These are phyloP conservation scores for Monosporozyma solicola DNA, from an alignment of 805 yeast species.

Conservation along the genomic window DNA sequence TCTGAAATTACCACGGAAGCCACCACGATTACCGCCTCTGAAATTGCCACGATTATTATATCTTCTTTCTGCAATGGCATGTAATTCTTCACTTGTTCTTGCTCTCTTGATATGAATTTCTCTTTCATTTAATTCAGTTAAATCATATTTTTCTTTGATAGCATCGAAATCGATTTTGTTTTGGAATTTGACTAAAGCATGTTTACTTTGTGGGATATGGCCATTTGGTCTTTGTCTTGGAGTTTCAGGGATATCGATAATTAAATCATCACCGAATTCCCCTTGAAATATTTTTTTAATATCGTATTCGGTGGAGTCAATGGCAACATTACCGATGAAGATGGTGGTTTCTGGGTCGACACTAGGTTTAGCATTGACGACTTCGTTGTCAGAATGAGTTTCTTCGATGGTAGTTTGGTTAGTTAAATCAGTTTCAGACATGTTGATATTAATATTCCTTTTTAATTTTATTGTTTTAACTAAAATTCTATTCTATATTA, in stretches of 20 bases:
- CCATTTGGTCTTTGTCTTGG: conserved; percentile 10
- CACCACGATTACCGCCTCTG: conserved; percentile 8
- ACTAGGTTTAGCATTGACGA: background rate
- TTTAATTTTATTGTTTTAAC: background rate
- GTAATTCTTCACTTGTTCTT: conserved; percentile 11
- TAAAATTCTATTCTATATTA: background rate
- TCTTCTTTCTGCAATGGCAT: conserved; percentile 6
- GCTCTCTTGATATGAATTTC: conserved; percentile 28
- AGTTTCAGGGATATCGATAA: conserved; percentile 22
- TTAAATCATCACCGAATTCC: conserved; percentile 23
- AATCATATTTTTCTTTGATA: conserved; percentile 25
- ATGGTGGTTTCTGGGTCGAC: conserved; percentile 29
- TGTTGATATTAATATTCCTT: background rate
- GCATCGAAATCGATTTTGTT: conserved; percentile 24
- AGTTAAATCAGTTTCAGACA: conserved; percentile 2
- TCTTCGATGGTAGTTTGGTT: background rate
- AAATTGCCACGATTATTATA: conserved; percentile 5
- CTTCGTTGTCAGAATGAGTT: background rate
- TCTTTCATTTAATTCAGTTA: conserved; percentile 24
- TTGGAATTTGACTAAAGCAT: conserved; percentile 29
- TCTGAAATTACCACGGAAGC: conserved; percentile 6
- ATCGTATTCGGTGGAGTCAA: conserved; percentile 24
- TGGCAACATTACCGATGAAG: conserved; percentile 27
- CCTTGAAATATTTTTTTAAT: conserved; percentile 19
- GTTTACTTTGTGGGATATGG: conserved; percentile 21